Percentiles rank a stretch among this genome's conserved stretches.
phyloP scores from a whole-genome alignment of 1,284 basidiomycete species.

The Cryptococcus sp. region DNA sequence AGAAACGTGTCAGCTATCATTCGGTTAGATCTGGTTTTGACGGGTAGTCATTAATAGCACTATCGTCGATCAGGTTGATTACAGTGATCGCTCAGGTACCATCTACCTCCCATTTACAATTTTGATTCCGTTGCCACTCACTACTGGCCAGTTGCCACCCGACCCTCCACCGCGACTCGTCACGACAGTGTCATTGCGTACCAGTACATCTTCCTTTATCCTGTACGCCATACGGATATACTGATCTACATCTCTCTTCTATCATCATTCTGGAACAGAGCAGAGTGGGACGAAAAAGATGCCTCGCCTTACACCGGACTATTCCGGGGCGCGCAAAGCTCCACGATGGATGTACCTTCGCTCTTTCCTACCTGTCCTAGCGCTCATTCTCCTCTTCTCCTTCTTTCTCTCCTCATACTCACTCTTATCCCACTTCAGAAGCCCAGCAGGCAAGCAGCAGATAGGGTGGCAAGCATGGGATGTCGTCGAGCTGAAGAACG shows the following conservation, averaged over 20 bases:
- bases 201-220: neutral
- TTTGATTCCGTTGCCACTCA: neutral
- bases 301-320: slow-evolving; percentile 26
- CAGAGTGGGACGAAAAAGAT: slow-evolving; percentile 7
- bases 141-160: neutral
- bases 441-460: slow-evolving; percentile 67
- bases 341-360: slow-evolving; percentile 33
- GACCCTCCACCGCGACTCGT: neutral
- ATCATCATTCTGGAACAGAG: neutral
- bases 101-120: neutral
- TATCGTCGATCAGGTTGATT: neutral
- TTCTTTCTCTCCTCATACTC: slow-evolving; percentile 58
- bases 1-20: too few species aligned
- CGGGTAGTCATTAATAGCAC: neutral
- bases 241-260: too few species aligned
- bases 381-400: slow-evolving; percentile 65
- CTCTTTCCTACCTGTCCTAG: slow-evolving; percentile 55
- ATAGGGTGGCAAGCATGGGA: slow-evolving; percentile 95
- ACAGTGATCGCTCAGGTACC: neutral
- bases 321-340: slow-evolving; percentile 23
- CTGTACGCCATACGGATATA: neutral
- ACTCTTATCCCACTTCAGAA: slow-evolving; percentile 58
- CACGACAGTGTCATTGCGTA: neutral
- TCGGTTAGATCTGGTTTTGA: too few species aligned
- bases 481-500: slow-evolving; percentile 52